phyloP scores from a whole-genome alignment of 805 yeast species.

The Monosporozyma aquatica region DNA sequence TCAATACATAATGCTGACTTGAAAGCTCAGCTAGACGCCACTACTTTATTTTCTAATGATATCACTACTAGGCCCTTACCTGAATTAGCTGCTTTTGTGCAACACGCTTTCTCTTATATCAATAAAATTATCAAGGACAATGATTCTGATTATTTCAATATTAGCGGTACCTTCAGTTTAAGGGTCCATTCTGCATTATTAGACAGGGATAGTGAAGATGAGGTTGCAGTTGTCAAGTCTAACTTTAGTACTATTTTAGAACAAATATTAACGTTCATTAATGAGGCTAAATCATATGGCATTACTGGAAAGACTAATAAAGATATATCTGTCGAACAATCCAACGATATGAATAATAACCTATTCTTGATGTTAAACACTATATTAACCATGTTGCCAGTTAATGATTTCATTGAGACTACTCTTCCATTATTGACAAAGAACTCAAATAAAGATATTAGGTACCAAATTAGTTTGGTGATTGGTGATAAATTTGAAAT shows the following conservation, averaged over 20 bases:
- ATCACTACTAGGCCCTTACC: slow-evolving; percentile 41
- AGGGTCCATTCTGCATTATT: slow-evolving; percentile 45
- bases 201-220: slow-evolving; percentile 27
- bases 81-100: slow-evolving; percentile 42
- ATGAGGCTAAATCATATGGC: slow-evolving; percentile 3
- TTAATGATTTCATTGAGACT: slow-evolving; percentile 59
- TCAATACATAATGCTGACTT: slow-evolving; percentile 27
- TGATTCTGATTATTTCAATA: slow-evolving; percentile 21
- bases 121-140: slow-evolving; percentile 40
- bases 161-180: slow-evolving; percentile 37
- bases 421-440: slow-evolving; percentile 36
- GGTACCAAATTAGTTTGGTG: slow-evolving; percentile 53
- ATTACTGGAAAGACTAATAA: background rate
- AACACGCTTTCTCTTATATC: slow-evolving; percentile 47
- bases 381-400: slow-evolving; percentile 63
- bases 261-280: slow-evolving; percentile 18
- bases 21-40: slow-evolving; percentile 35
- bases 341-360: slow-evolving; percentile 31
- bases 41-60: slow-evolving; percentile 57
- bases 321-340: slow-evolving; percentile 15
- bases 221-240: slow-evolving; percentile 13
- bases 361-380: slow-evolving; percentile 52
- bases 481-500: slow-evolving; percentile 59
- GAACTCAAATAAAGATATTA: slow-evolving; percentile 36
- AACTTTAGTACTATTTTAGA: slow-evolving; percentile 23